These are phyloP conservation scores for Psilocybe tampanensis DNA, from an alignment of 768 basidiomycete species.

Conservation along the genomic window DNA sequence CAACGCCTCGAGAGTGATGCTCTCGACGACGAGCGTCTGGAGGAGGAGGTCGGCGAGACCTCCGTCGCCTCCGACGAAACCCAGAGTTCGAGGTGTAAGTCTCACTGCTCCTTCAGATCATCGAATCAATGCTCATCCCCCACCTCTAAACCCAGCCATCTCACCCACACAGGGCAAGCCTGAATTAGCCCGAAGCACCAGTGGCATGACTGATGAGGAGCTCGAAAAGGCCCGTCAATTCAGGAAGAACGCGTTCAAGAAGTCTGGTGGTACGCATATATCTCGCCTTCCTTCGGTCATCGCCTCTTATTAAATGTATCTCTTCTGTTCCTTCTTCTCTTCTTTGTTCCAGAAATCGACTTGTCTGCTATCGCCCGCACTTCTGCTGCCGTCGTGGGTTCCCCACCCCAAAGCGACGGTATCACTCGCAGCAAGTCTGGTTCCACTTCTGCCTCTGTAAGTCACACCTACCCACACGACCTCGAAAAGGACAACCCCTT, in stretches of 20 bases:
- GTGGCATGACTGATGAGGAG: slow-evolving; percentile 63
- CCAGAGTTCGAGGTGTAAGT: slow-evolving; percentile 12
- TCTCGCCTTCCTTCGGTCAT: neutral
- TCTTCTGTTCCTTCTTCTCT: neutral
- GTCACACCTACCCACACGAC: neutral
- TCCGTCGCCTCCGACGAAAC: slow-evolving; percentile 9
- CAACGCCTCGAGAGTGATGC: slow-evolving; percentile 60
- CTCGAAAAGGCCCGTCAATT: slow-evolving; percentile 62
- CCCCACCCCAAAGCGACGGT: slow-evolving; percentile 34
- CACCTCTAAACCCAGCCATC: slow-evolving; percentile 14
- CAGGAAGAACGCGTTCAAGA: slow-evolving; percentile 78
- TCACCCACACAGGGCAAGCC: slow-evolving; percentile 29
- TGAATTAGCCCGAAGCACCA: slow-evolving; percentile 37
- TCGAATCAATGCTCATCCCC: neutral
- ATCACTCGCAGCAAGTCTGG: neutral
- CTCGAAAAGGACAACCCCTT: neutral
- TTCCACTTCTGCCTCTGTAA: slow-evolving; percentile 4
- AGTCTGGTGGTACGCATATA: slow-evolving; percentile 49
- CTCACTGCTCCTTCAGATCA: neutral
- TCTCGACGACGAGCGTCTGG: slow-evolving; percentile 52
- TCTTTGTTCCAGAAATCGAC: slow-evolving; percentile 44
- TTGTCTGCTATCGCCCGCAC: slow-evolving; percentile 83
- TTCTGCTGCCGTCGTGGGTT: slow-evolving; percentile 68
- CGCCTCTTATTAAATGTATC: slow-evolving; percentile 1
- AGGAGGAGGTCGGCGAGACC: slow-evolving; percentile 35